Percentiles rank a stretch among this genome's conserved stretches.
Conservation (phyloP, 352 stramenopile genomes). For the Halophytophthora batemanensis region DNA sequence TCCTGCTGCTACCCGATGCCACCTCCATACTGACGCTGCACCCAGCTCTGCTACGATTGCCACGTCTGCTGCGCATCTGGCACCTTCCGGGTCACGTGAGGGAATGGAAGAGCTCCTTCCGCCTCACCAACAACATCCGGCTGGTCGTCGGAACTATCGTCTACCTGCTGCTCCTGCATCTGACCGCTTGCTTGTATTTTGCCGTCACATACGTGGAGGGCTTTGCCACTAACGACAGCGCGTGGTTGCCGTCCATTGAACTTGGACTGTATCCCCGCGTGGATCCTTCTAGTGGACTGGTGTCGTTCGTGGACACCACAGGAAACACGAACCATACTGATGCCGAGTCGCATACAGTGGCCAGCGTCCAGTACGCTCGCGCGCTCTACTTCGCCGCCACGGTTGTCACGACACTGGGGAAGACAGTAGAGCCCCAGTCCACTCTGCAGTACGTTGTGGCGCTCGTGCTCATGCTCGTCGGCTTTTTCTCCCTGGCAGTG, state of each 20-base stretch:
- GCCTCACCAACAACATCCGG: constrained; percentile 6
- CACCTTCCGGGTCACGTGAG: constrained; percentile 24
- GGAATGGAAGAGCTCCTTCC: constrained; percentile 32
- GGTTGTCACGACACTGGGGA: constrained; percentile 41
- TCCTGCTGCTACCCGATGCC: constrained; percentile 15
- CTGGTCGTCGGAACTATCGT: constrained; percentile 6
- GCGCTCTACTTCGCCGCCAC: constrained; percentile 44
- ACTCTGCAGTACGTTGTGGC: constrained; percentile 27
- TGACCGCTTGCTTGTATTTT: constrained; percentile 33
- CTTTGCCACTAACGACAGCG: constrained; percentile 13
- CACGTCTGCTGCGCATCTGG: constrained; percentile 35
- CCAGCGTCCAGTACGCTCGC: constrained; percentile 29
- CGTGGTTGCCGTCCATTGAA: constrained; percentile 25
- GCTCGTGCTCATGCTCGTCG: constrained; percentile 43
- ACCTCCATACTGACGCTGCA: constrained; percentile 5
- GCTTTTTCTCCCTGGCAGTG: constrained; percentile 35
- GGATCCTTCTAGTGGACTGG: not conserved
- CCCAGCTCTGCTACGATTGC: constrained; percentile 29
- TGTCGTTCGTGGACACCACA: not conserved
- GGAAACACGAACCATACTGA: constrained; percentile 9
- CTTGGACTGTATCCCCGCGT: constrained; percentile 7
- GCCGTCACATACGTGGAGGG: constrained; percentile 32
- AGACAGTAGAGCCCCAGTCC: constrained; percentile 35
- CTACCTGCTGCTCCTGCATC: constrained; percentile 26
- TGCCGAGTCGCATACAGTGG: constrained; percentile 6